Evolutionary conservation across 306 rosid species (phyloP).

Genomic region (Vigna trinervia): DNA sequence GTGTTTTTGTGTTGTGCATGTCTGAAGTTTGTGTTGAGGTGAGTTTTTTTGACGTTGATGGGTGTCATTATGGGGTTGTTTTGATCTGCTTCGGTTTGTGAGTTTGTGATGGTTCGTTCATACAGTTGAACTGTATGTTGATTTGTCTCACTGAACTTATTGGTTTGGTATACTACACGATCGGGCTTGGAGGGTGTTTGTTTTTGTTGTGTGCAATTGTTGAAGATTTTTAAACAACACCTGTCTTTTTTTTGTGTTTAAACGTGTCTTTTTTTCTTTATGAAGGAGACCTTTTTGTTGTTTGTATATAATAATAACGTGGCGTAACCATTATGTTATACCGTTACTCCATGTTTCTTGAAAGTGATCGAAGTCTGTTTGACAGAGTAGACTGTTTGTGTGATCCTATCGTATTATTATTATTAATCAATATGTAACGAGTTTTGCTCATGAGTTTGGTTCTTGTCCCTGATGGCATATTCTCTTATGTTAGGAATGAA

Average conservation of each 20-base stretch:
- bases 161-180: slow-evolving; percentile 6
- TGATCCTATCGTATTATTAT: slow-evolving; percentile 30
- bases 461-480: slow-evolving; percentile 29
- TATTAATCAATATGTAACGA: slow-evolving; percentile 13
- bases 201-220: slow-evolving; percentile 38
- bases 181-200: slow-evolving; percentile 33
- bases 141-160: slow-evolving; percentile 66
- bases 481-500: slow-evolving; percentile 9
- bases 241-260: slow-evolving; percentile 44
- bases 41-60: slow-evolving; percentile 65
- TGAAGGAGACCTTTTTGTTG: slow-evolving; percentile 30
- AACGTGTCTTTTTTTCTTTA: slow-evolving; percentile 34
- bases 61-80: slow-evolving; percentile 47
- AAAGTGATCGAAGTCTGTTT: slow-evolving; percentile 53
- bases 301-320: slow-evolving; percentile 40
- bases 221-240: slow-evolving; percentile 33
- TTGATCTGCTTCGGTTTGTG: slow-evolving; percentile 52
- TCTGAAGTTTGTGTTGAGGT: slow-evolving; percentile 26
- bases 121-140: slow-evolving; percentile 69
- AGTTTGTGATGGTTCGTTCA: slow-evolving; percentile 40
- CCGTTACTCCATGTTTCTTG: slow-evolving; percentile 31
- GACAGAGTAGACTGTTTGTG: slow-evolving; percentile 55
- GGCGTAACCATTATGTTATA: slow-evolving; percentile 27
- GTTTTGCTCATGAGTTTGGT: slow-evolving; percentile 4
- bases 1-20: slow-evolving; percentile 52